Evolutionary conservation across 139 green algal species (phyloP).

Genomic region (Tetraselmis chui): DNA sequence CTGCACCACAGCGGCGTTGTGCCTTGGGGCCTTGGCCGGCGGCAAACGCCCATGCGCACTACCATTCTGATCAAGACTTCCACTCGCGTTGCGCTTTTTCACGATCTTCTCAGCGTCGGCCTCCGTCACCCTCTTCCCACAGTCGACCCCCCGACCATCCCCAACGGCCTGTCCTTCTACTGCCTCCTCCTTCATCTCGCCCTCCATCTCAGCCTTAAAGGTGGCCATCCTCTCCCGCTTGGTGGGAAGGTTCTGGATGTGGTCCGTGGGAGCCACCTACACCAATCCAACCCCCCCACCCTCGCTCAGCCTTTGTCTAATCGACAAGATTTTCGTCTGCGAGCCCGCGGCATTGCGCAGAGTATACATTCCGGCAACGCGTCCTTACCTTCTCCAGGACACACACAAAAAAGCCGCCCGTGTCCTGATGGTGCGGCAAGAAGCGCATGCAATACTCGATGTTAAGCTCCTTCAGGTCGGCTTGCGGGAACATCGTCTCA

Average conservation of each 20-base stretch:
- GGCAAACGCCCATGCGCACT: too few species aligned
- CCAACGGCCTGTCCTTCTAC: constrained; percentile 5
- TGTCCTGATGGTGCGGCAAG: constrained; percentile 92
- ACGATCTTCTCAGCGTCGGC: not conserved
- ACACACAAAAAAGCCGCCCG: constrained; percentile 96
- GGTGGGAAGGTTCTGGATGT: constrained; percentile 1
- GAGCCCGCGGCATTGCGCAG: too few species aligned
- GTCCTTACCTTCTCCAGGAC: constrained; percentile 85
- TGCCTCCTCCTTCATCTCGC: not conserved
- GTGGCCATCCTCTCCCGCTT: not conserved
- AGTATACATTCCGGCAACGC: too few species aligned
- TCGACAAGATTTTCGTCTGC: too few species aligned
- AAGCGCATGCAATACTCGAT: constrained; percentile 93
- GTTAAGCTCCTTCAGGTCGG: constrained; percentile 45
- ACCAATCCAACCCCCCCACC: too few species aligned
- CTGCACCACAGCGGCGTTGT: not conserved
- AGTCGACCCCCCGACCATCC: constrained; percentile 1
- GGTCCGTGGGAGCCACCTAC: not conserved
- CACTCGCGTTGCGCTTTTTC: too few species aligned
- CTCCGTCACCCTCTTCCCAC: not conserved
- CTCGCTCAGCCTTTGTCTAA: too few species aligned
- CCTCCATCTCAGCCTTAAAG: not conserved
- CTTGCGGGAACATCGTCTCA: constrained; percentile 75
- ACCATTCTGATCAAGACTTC: too few species aligned
- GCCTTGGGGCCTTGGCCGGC: too few species aligned